Evolutionary conservation across 495 filamentous ascomycete species (phyloP), one percentile per base, ranked within the genome.

Genomic region (Aspergillus diversus): DNA sequence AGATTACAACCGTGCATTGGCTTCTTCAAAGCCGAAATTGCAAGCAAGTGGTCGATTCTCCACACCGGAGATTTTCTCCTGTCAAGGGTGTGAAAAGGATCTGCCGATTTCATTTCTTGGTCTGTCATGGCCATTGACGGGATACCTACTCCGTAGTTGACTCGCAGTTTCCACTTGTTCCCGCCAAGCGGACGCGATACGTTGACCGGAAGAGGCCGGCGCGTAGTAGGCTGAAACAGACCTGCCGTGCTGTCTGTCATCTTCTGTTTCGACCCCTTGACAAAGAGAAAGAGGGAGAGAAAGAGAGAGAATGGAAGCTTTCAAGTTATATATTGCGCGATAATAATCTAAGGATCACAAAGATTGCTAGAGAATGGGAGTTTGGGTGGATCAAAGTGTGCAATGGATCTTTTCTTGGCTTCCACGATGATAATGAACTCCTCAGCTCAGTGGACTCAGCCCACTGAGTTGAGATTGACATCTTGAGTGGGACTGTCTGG

Each of bases 401-500:
- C 16, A n/a, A 21, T 60, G 15, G 33, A 47, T n/a, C 33, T n/a
- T 33, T 37, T 52, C 57, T 54, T 46, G 33, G 46, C 49, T 60
- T 17, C 49, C n/a, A n/a, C n/a, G n/a, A n/a, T n/a, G n/a, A n/a
- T n/a, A n/a, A n/a, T n/a, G n/a, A n/a, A n/a, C n/a, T n/a, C n/a
- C n/a, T n/a, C n/a, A n/a, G n/a, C n/a, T n/a, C n/a, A n/a, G n/a
- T n/a, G n/a, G n/a, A n/a, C n/a, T n/a, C n/a, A n/a, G n/a, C n/a
- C n/a, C n/a, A n/a, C n/a, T n/a, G n/a, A n/a, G n/a, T n/a, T n/a
- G n/a, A n/a, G n/a, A n/a, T 33, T 8, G 7, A 15, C 9, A 42
- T 15, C 9, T 42, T 42, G 53, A 49, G 53, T 57, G 53, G 60
- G 54, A 56, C 60, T 56, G 16, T 63, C 52, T 57, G 60, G 60